These are phyloP conservation scores for Biancaea sappan DNA, from an alignment of 306 rosid genomes.

Conservation along the genomic window DNA sequence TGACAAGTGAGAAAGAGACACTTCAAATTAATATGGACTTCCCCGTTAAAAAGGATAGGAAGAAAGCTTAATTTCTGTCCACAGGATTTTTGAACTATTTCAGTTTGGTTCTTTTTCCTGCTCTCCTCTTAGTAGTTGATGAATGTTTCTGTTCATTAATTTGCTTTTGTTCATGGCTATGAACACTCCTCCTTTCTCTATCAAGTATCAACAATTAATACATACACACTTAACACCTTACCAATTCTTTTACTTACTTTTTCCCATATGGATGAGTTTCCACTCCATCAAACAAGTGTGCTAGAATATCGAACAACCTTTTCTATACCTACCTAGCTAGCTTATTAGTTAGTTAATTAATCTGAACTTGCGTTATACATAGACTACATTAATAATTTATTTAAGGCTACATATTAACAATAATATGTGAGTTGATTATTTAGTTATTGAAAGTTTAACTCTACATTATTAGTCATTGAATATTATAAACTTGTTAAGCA, in stretches of 20 bases:
- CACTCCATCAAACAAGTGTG: too few species aligned
- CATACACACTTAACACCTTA: not conserved
- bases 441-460: too few species aligned
- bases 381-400: too few species aligned
- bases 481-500: too few species aligned
- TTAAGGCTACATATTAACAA: too few species aligned
- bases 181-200: constrained; percentile 22
- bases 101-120: not conserved
- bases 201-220: too few species aligned
- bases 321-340: too few species aligned
- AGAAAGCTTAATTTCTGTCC: constrained; percentile 24
- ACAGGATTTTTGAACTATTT: not conserved
- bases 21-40: not conserved
- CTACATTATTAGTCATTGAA: too few species aligned
- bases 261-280: not conserved
- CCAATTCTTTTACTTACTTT: not conserved
- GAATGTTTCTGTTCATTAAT: not conserved
- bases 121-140: not conserved
- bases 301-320: too few species aligned
- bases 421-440: too few species aligned
- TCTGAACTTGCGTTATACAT: too few species aligned
- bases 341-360: too few species aligned
- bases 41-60: not conserved
- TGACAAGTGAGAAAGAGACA: not conserved
- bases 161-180: not conserved